phyloP scores from a whole-genome alignment of 257 asterid species.

The Ehretia macrophylla region DNA sequence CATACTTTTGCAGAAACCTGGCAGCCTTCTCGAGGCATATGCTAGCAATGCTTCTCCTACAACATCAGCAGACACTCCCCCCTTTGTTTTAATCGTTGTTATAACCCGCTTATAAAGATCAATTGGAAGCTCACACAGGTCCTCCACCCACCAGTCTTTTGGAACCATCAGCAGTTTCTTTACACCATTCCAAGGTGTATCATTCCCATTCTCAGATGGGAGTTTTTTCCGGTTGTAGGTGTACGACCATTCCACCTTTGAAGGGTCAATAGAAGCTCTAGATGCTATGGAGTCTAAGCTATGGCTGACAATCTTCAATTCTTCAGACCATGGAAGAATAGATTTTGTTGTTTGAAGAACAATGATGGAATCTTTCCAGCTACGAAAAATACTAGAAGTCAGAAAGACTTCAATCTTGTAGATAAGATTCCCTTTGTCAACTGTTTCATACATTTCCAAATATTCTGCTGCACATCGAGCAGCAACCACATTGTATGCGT shows the following conservation, averaged over 20 bases:
- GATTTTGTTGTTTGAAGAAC: constrained; percentile 79
- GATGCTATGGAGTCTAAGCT: constrained; percentile 65
- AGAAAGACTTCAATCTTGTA: constrained; percentile 83
- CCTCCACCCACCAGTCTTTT: constrained; percentile 93
- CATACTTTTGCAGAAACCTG: constrained; percentile 46
- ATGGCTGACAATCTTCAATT: constrained; percentile 56
- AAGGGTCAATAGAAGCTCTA: constrained; percentile 55
- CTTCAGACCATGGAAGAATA: constrained; percentile 67
- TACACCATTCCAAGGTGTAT: constrained; percentile 51
- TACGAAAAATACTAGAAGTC: constrained; percentile 68
- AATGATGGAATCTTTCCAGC: constrained; percentile 91
- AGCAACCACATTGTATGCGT: constrained; percentile 72
- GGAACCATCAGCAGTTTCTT: constrained; percentile 62
- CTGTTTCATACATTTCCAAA: constrained; percentile 73
- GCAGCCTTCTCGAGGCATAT: constrained; percentile 50
- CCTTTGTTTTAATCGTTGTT: constrained; percentile 52
- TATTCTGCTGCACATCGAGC: constrained; percentile 90
- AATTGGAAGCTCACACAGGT: constrained; percentile 71
- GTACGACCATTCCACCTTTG: constrained; percentile 70
- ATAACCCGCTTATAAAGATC: constrained; percentile 63
- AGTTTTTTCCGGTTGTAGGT: constrained; percentile 64
- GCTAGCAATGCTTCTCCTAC: constrained; percentile 72
- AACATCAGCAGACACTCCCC: constrained; percentile 46
- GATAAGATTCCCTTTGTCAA: constrained; percentile 75
- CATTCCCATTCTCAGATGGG: constrained; percentile 45